phyloP scores from a whole-genome alignment of 164 flowering plant species.

The Liriodendron chinense region DNA sequence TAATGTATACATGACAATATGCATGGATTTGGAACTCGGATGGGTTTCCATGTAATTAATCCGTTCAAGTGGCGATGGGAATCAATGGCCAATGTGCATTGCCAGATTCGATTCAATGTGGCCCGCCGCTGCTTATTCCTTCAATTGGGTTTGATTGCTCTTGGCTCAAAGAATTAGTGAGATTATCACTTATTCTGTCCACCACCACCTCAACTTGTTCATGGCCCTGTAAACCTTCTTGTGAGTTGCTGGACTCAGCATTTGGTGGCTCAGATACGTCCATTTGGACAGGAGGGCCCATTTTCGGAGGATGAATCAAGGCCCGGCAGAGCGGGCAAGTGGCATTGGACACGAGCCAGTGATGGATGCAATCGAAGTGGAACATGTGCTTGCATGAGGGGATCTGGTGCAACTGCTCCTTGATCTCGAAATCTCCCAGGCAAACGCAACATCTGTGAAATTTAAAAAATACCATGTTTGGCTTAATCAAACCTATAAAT shows the following conservation, averaged over 20 bases:
- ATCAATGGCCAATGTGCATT: too few relatives aligned
- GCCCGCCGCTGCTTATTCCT: conserved; percentile 1
- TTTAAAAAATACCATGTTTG: neutral
- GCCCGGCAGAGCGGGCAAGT: conserved; percentile 88
- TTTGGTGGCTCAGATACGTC: neutral
- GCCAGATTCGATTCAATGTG: neutral
- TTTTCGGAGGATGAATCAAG: conserved; percentile 13
- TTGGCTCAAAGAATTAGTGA: neutral
- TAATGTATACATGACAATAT: too few relatives aligned
- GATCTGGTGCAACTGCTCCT: conserved; percentile 65
- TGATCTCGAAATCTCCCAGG: conserved; percentile 73
- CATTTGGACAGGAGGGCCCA: neutral
- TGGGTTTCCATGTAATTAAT: too few relatives aligned
- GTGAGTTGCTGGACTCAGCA: neutral
- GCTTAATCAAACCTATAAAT: neutral
- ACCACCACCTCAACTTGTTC: neutral
- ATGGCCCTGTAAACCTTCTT: neutral
- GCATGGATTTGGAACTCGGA: too few relatives aligned
- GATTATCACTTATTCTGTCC: neutral
- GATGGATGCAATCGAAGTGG: conserved; percentile 69
- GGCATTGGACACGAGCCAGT: conserved; percentile 64
- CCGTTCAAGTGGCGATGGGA: too few relatives aligned
- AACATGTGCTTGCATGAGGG: conserved; percentile 78
- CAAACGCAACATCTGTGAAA: conserved; percentile 77
- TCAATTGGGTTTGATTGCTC: neutral